Percentiles rank a stretch among this genome's conserved stretches.
Conservation (phyloP, 129 eudicot genomes). For the Daucus carota region DH1_v3.0 NC_030383.2:9725001-9725500, state of each 20-base stretch:
- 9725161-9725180: background rate
- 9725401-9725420: no score
- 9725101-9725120: background rate
- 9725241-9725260: background rate
- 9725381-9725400: background rate
- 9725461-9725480: background rate
- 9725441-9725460: background rate
- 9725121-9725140: background rate
- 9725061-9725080: constrained; percentile 95
- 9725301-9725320: background rate
- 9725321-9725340: background rate
- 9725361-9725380: background rate
- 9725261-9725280: background rate
- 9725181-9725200: background rate
- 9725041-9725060: constrained; percentile 93
- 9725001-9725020: background rate
- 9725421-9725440: background rate
- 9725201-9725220: background rate
- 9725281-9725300: background rate
- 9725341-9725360: background rate
- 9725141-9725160: background rate
- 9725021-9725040: constrained; percentile 76
- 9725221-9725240: background rate
- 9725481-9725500: background rate
- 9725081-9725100: constrained; percentile 84